Conservation (phyloP, 2,329 filamentous ascomycete species). For the Mycosphaerelloides madeirae region DNA sequence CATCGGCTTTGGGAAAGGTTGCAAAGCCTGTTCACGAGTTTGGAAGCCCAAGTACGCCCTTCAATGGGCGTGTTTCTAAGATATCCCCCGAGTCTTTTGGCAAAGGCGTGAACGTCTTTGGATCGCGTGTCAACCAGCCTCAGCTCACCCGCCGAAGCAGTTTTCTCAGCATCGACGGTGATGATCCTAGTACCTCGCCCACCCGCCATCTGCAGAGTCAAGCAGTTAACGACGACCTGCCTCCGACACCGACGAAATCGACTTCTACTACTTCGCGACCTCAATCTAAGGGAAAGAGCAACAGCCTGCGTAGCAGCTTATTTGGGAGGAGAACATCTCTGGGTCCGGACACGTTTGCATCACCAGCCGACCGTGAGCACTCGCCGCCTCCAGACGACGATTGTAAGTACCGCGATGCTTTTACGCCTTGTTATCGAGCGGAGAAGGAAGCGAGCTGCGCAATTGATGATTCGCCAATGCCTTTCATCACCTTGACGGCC, state of each 20-base stretch:
- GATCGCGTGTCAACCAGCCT: slow-evolving; percentile 48
- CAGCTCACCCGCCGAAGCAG: slow-evolving; percentile 58
- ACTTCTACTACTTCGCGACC: slow-evolving; percentile 41
- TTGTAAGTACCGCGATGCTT: slow-evolving; percentile 36
- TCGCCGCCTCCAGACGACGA: slow-evolving; percentile 24
- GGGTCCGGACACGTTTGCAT: slow-evolving; percentile 44
- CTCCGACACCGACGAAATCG: slow-evolving; percentile 91
- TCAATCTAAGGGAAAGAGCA: slow-evolving; percentile 48
- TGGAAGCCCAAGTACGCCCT: slow-evolving; percentile 74
- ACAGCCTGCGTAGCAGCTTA: slow-evolving; percentile 48
- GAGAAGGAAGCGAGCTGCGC: slow-evolving; percentile 19
- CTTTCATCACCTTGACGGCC: slow-evolving; percentile 33
- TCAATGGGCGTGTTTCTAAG: slow-evolving; percentile 59
- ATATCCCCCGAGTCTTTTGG: slow-evolving; percentile 65
- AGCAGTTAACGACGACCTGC: slow-evolving; percentile 64
- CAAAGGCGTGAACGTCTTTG: slow-evolving; percentile 59
- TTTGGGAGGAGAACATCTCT: slow-evolving; percentile 46
- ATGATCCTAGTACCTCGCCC: slow-evolving; percentile 58
- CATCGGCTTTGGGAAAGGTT: slow-evolving; percentile 52
- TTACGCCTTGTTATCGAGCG: slow-evolving; percentile 23
- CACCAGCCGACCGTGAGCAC: slow-evolving; percentile 32
- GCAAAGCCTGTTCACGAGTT: slow-evolving; percentile 67
- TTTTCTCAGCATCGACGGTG: slow-evolving; percentile 71
- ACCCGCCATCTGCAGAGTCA: slow-evolving; percentile 53
- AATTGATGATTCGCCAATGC: slow-evolving; percentile 26